These are phyloP conservation scores for Agaricus subrufescens DNA, from an alignment of 768 basidiomycete species.

Conservation along the genomic window DNA sequence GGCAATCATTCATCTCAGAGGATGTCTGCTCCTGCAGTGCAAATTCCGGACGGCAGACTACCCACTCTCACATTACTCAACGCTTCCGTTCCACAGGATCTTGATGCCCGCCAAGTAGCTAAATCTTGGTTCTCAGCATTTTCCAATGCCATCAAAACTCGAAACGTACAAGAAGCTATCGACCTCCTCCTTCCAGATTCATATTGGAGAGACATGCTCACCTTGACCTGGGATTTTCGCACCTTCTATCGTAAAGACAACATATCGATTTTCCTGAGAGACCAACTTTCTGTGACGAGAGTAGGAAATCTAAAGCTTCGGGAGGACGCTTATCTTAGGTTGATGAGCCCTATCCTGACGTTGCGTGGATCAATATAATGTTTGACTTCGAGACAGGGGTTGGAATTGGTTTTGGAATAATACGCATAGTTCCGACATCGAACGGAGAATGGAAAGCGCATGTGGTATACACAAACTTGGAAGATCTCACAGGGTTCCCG, in stretches of 20 bases:
- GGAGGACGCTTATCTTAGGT: constrained; percentile 12
- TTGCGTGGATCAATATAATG: constrained; percentile 42
- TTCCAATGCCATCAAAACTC: constrained; percentile 8
- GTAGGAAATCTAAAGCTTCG: constrained; percentile 23
- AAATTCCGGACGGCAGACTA: constrained; percentile 13
- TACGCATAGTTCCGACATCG: constrained; percentile 36
- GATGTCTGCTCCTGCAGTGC: background rate
- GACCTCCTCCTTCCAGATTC: constrained; percentile 18
- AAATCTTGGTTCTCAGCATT: constrained; percentile 24
- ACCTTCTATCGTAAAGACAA: constrained; percentile 33
- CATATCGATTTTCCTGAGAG: constrained; percentile 35
- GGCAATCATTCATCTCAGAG: too few species aligned
- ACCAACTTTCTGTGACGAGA: constrained; percentile 28
- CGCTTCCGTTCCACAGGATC: constrained; percentile 14
- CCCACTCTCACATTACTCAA: constrained; percentile 24
- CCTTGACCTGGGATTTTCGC: constrained; percentile 51
- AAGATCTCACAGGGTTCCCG: constrained; percentile 38
- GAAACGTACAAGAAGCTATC: constrained; percentile 13
- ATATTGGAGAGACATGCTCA: constrained; percentile 47
- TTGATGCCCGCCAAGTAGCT: constrained; percentile 19
- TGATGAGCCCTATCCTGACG: constrained; percentile 18
- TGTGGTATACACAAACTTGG: constrained; percentile 47
- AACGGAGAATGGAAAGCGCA: constrained; percentile 43
- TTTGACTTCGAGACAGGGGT: constrained; percentile 42
- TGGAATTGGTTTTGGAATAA: constrained; percentile 38